These are phyloP conservation scores for Podospora australis DNA, from an alignment of 495 filamentous ascomycete species.

Conservation along the genomic window DNA sequence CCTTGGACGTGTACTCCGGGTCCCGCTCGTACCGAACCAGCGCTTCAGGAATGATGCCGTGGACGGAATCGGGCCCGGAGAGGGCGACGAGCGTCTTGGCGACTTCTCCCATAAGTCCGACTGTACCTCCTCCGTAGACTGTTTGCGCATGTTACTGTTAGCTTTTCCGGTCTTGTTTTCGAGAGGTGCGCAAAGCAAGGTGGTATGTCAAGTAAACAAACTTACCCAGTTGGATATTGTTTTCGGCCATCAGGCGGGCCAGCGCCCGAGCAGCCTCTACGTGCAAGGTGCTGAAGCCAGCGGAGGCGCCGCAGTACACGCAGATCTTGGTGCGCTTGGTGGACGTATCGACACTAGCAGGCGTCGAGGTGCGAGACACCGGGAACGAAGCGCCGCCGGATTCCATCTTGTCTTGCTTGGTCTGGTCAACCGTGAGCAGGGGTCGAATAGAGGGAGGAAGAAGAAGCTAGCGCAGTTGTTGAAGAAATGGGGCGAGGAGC, in stretches of 20 bases:
- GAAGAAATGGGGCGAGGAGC: too few relatives aligned
- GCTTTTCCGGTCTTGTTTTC: not conserved
- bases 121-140: conserved; percentile 93
- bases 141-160: not conserved
- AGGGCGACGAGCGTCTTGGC: conserved; percentile 81
- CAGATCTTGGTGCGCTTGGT: conserved; percentile 52
- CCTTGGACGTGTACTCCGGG: conserved; percentile 36
- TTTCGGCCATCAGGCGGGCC: conserved; percentile 62
- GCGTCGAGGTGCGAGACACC: conserved; percentile 18
- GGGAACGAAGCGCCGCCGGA: conserved; percentile 35
- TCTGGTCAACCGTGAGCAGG: not conserved
- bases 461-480: too few relatives aligned
- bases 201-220: too few relatives aligned
- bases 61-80: conserved; percentile 73
- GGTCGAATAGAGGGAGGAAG: not conserved
- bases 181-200: too few relatives aligned
- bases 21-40: conserved; percentile 76
- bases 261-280: conserved; percentile 72
- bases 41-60: conserved; percentile 85
- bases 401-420: conserved; percentile 23
- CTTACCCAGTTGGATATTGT: conserved; percentile 61
- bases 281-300: conserved; percentile 63
- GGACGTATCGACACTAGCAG: conserved; percentile 19
- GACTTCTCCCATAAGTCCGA: conserved; percentile 90
- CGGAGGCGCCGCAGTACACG: conserved; percentile 75